phyloP scores from a whole-genome alignment of 2,329 filamentous ascomycete species.

The Neofusicoccum kwambonambiense region DNA sequence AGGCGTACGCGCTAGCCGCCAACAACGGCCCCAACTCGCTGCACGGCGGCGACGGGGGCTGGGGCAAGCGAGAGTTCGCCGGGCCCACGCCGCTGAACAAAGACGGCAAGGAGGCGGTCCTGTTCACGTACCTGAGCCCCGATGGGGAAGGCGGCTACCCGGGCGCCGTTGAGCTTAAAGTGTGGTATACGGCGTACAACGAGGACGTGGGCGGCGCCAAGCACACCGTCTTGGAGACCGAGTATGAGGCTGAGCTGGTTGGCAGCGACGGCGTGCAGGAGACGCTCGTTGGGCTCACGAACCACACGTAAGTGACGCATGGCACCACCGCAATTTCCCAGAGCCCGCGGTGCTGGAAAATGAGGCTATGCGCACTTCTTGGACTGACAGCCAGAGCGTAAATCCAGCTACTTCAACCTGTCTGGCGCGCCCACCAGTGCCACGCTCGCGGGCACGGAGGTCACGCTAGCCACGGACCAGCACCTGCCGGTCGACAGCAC shows the following conservation, averaged over 20 bases:
- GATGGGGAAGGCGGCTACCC: constrained; percentile 91
- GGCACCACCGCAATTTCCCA: constrained; percentile 7
- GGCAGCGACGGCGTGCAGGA: constrained; percentile 72
- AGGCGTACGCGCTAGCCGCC: constrained; percentile 65
- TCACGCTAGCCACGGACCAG: constrained; percentile 56
- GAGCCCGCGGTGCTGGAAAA: neutral
- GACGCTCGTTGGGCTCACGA: constrained; percentile 89
- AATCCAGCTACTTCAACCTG: constrained; percentile 66
- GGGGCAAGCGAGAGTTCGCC: constrained; percentile 76
- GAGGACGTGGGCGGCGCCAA: constrained; percentile 62
- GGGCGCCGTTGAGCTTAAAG: constrained; percentile 73
- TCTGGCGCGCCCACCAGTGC: constrained; percentile 49
- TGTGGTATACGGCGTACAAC: constrained; percentile 75
- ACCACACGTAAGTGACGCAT: constrained; percentile 71
- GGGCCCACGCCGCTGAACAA: constrained; percentile 62
- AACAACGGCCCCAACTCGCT: constrained; percentile 76
- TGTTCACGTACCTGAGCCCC: constrained; percentile 59
- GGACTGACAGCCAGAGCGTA: too few relatives aligned
- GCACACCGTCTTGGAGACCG: constrained; percentile 73
- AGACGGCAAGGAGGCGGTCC: constrained; percentile 42
- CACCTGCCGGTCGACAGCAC: constrained; percentile 73
- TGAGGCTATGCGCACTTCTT: too few relatives aligned
- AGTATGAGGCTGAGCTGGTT: constrained; percentile 84
- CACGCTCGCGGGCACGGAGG: constrained; percentile 62
- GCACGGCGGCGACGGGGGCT: constrained; percentile 61